Base-by-base conservation (phyloP, 371 early-diverging fungal genomes). In the Rhizopus microsporus region DNA sequence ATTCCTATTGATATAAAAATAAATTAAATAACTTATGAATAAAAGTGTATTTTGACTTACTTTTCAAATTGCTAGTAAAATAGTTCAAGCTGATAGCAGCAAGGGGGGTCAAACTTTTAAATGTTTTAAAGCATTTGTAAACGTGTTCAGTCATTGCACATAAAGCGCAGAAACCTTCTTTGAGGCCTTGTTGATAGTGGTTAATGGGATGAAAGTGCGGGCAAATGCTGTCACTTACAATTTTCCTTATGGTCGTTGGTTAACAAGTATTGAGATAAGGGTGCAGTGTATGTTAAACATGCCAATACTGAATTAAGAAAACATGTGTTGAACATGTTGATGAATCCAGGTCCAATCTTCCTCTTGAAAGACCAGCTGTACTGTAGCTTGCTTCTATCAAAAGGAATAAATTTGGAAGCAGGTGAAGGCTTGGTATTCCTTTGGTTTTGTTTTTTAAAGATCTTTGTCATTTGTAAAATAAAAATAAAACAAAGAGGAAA, bases 311-410 rank as follows among this genome's bases (percentile, higher is more conserved):
- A 88, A 78, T 97, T 98, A 66, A 98, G 79, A 75, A 91, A 99
- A 68, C 99, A 99, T 0, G 97, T 96, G 63, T 98, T 98, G 29
- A 95, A 93, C 38, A 93, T 78, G 66, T 97, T 96, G 57, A 84
- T 72, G 37, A 96, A 73, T 5, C 96, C 96, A 15, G 89, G 85
- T 4, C 92, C 92, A 46, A 90, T 76, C 7, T 75, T 66, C 13
- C 82, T 78, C 35, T 75, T 63, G n/a, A 69, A 48, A 12, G 66
- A 69, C 91, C 91, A 91, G 39, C 65, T 56, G 30, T 64, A 52
- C 7, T 73, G 48, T 23, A 88, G 13, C 31, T 51, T 48, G 0
- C 54, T 54, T 6, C 49, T 51, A 15, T 63, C 54, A 31, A 63
- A 57, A 7, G 54, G 42, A 12, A 2, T 23, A 23, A 23, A 23